phyloP scores from a whole-genome alignment of 345 rosid species.

The Linum trigynum region DNA sequence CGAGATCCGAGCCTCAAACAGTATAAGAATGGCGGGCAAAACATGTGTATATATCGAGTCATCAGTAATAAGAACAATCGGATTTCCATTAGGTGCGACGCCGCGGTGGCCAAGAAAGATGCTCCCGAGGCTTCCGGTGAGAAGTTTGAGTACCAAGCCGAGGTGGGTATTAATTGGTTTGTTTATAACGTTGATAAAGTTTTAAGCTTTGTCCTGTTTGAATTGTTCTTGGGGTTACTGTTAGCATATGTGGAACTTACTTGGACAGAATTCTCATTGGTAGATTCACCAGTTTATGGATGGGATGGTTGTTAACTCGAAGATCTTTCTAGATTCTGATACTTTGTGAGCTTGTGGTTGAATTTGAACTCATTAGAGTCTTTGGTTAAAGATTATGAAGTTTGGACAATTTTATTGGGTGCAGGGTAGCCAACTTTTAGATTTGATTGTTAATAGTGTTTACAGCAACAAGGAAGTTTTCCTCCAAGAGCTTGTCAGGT shows the following conservation, averaged over 20 bases:
- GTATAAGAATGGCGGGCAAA: no score
- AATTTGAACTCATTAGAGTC: no score
- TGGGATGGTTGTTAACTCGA: neutral
- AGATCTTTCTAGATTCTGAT: no score
- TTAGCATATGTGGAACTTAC: neutral
- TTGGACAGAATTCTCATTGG: neutral
- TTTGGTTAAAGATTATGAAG: neutral
- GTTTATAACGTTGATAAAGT: no score
- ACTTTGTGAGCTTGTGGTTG: neutral
- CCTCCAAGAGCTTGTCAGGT: conserved; percentile 94
- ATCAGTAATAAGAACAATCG: conserved; percentile 11
- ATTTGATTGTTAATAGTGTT: conserved; percentile 32
- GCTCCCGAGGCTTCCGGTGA: conserved; percentile 67
- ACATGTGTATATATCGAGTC: no score
- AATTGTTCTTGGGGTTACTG: neutral
- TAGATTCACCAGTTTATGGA: neutral
- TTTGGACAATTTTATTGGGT: conserved; percentile 12
- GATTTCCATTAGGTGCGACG: conserved; percentile 50
- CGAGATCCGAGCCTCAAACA: no score
- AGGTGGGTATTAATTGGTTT: conserved; percentile 38
- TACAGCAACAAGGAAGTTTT: conserved; percentile 47
- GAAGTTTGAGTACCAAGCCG: conserved; percentile 96
- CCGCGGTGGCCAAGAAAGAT: conserved; percentile 84
- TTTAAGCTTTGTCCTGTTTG: no score
- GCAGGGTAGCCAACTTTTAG: conserved; percentile 53